phyloP scores from a whole-genome alignment of 768 basidiomycete species.

The Dioszegia crocea region DNA sequence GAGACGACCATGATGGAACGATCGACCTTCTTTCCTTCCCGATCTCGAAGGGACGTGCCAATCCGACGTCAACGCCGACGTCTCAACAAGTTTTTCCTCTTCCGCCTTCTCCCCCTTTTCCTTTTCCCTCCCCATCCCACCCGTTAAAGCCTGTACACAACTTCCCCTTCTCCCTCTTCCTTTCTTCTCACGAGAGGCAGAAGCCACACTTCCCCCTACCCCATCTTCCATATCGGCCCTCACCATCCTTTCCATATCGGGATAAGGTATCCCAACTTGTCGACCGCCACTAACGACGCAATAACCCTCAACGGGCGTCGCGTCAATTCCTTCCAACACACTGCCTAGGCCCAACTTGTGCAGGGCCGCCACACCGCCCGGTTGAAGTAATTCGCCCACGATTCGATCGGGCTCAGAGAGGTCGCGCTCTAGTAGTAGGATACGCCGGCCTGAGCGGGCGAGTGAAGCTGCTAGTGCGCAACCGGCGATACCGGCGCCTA shows the following conservation, averaged over 20 bases:
- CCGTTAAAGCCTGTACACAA: slow-evolving; percentile 15
- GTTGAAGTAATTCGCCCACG: slow-evolving; percentile 94
- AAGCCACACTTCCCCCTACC: slow-evolving; percentile 3
- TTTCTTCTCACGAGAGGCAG: slow-evolving; percentile 8
- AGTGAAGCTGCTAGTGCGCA: slow-evolving; percentile 81
- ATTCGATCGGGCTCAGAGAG: slow-evolving; percentile 91
- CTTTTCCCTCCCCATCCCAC: not conserved
- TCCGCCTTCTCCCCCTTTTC: not conserved
- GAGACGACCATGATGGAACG: slow-evolving; percentile 92
- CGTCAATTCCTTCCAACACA: slow-evolving; percentile 81
- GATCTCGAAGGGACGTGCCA: slow-evolving; percentile 34
- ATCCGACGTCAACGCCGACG: not conserved
- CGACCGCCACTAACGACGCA: slow-evolving; percentile 61
- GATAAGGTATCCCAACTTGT: slow-evolving; percentile 87
- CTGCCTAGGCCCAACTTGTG: slow-evolving; percentile 69
- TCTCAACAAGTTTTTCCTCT: not conserved
- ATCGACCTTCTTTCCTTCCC: slow-evolving; percentile 60
- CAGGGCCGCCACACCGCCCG: slow-evolving; percentile 77
- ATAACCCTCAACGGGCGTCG: slow-evolving; percentile 77
- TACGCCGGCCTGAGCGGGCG: slow-evolving; percentile 63
- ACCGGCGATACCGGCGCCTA: slow-evolving; percentile 90
- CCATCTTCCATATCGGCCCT: slow-evolving; percentile 19
- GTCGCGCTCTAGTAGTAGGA: slow-evolving; percentile 85
- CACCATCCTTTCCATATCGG: slow-evolving; percentile 48
- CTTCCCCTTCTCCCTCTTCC: not conserved